Evolutionary conservation across 768 basidiomycete species (phyloP).

Genomic region (Leccinellum albellum): DNA sequence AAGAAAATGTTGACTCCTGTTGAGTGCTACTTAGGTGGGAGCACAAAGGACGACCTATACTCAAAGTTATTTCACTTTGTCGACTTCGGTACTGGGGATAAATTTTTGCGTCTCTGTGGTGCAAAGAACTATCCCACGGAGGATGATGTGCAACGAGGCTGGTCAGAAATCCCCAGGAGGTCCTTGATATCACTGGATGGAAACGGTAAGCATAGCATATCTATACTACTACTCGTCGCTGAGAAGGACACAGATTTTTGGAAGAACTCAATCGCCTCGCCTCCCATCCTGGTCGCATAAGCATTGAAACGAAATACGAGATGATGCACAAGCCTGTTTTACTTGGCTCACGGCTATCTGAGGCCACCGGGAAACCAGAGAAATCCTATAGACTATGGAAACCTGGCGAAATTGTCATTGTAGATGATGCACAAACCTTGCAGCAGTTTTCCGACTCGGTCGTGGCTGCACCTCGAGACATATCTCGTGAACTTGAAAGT

Average conservation of each 20-base stretch:
- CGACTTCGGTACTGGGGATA: conserved; percentile 75
- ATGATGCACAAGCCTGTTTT: conserved; percentile 70
- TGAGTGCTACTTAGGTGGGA: conserved; percentile 63
- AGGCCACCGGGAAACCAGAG: conserved; percentile 43
- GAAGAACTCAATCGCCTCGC: conserved; percentile 78
- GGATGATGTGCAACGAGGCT: conserved; percentile 71
- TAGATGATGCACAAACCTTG: conserved; percentile 76
- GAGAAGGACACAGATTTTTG: conserved; percentile 52
- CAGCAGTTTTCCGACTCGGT: conserved; percentile 70
- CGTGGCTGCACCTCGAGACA: conserved; percentile 79
- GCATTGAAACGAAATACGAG: conserved; percentile 39
- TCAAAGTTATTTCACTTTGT: conserved; percentile 82
- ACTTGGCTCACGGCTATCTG: conserved; percentile 40
- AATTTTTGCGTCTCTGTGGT: conserved; percentile 82
- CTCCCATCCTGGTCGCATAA: conserved; percentile 51
- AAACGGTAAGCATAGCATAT: conserved; percentile 29
- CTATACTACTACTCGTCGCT: neutral
- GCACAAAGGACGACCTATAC: conserved; percentile 54
- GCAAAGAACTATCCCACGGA: conserved; percentile 83
- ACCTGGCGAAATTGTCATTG: conserved; percentile 68
- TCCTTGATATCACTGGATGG: conserved; percentile 67
- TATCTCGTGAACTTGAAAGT: conserved; percentile 88
- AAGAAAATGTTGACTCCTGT: conserved; percentile 49
- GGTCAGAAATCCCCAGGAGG: conserved; percentile 58
- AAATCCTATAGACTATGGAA: conserved; percentile 55